Percentiles rank a stretch among this genome's conserved stretches.
phyloP scores from a whole-genome alignment of 1,284 basidiomycete species.

The Heliocybe sulcata region DNA sequence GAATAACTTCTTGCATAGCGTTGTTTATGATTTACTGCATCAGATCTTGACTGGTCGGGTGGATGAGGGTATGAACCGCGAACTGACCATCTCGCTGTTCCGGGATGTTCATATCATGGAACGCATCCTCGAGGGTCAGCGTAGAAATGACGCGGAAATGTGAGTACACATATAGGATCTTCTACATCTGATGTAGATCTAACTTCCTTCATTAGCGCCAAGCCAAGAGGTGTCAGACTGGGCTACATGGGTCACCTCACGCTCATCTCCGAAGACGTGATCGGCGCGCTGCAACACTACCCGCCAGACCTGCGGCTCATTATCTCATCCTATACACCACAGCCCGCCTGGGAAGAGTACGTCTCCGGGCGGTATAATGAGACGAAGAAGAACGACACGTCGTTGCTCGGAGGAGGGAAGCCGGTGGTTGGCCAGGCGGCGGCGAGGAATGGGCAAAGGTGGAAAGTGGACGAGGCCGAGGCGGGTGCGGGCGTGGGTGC shows the following conservation, averaged over 20 bases:
- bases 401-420: slow-evolving; percentile 79
- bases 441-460: slow-evolving; percentile 32
- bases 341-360: slow-evolving; percentile 84
- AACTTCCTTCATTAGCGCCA: slow-evolving; percentile 30
- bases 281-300: slow-evolving; percentile 80
- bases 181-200: not conserved
- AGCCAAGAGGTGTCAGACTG: slow-evolving; percentile 68
- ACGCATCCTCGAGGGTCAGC: slow-evolving; percentile 80
- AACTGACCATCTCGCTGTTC: slow-evolving; percentile 78
- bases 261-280: slow-evolving; percentile 88
- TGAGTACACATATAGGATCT: slow-evolving; percentile 25
- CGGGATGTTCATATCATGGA: slow-evolving; percentile 73
- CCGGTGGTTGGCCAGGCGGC: slow-evolving; percentile 44
- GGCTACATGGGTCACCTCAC: slow-evolving; percentile 98
- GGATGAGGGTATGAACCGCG: slow-evolving; percentile 71
- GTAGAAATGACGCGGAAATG: slow-evolving; percentile 69
- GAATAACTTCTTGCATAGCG: slow-evolving; percentile 98
- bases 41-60: slow-evolving; percentile 89
- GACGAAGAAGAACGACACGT: slow-evolving; percentile 78
- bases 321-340: slow-evolving; percentile 62
- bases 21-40: slow-evolving; percentile 95
- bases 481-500: slow-evolving; percentile 19
- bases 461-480: slow-evolving; percentile 72
- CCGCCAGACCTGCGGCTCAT: slow-evolving; percentile 69
- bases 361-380: slow-evolving; percentile 79